Conservation (phyloP, 129 eudicot species). For the Erigeron canadensis region DNA sequence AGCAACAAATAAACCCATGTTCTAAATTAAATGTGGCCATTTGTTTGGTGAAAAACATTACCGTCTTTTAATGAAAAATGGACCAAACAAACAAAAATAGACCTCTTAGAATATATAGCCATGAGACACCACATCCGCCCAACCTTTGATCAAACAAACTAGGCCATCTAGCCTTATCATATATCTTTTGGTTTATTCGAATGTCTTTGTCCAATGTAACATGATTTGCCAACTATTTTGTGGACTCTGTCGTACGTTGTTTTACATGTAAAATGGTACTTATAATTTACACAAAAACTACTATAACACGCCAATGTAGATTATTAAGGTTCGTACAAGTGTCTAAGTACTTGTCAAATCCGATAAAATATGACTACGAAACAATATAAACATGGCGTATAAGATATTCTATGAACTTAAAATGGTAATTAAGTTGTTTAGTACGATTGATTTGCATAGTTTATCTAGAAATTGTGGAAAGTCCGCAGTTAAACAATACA, state of each 20-base stretch:
- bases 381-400: slow-evolving; percentile 4
- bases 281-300: background rate
- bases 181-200: background rate
- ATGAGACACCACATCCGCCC: background rate
- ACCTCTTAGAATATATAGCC: too few species aligned
- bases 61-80: slow-evolving; percentile 2
- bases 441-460: background rate
- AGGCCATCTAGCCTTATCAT: background rate
- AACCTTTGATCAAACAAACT: background rate
- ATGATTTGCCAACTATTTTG: slow-evolving; percentile 1
- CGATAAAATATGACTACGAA: background rate
- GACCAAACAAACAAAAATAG: slow-evolving; percentile 16
- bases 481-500: too few species aligned
- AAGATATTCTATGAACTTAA: background rate
- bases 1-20: slow-evolving; percentile 16
- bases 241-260: background rate
- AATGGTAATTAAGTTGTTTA: background rate
- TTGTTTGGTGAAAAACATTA: background rate
- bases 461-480: too few species aligned
- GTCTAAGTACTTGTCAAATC: background rate
- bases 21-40: slow-evolving; percentile 13
- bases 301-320: background rate
- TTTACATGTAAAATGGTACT: background rate
- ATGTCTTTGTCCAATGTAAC: slow-evolving; percentile 11
- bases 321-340: background rate